Evolutionary conservation across 2,329 filamentous ascomycete species (phyloP), one percentile per base, ranked within the genome.

Genomic region (Stenocarpella maydis): DNA sequence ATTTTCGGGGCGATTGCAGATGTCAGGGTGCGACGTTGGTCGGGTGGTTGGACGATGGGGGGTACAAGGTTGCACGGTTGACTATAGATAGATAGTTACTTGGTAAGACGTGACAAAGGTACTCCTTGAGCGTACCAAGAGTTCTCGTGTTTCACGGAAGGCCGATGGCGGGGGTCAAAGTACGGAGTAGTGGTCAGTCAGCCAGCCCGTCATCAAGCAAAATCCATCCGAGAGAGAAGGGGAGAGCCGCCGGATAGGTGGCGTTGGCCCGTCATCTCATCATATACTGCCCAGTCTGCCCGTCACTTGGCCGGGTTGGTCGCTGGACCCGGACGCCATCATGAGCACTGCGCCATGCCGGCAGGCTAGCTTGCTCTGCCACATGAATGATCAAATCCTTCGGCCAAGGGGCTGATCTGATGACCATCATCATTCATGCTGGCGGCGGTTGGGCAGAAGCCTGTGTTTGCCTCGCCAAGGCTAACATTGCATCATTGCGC

Each of bases 141-240:
- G 26, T 61, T 49, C 43, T 37, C 28, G 31, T 58, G 53, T 67
- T 67, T 67, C 65, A 67, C 19, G 21, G 41, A 41, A 34, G 1
- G 41, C 64, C 41, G 10, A 39, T 17, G 15, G 43, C 21, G 41
- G 28, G 52, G 50, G 7, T 47, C 28, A 43, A 65, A 28, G n/a
- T n/a, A n/a, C n/a, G n/a, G n/a, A n/a, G n/a, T n/a, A n/a, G n/a
- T 54, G 49, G 50, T 49, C 64, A 39, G 52, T 55, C 52, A 67
- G n/a, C 14, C 6, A n/a, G n/a, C n/a, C 26, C 49, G 9, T 39
- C 43, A 41, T 47, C n/a, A 45, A 67, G 47, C 52, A 58, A 45
- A 55, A 58, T 28, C 31, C 64, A 19, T 67, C 52, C 34, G 41
- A n/a, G 47, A 14, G 26, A 19, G 26, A 26, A 9, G 24, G n/a